These are phyloP conservation scores for Taiwanofungus camphoratus DNA, from an alignment of 1,284 basidiomycete species.

Conservation along the genomic window DNA sequence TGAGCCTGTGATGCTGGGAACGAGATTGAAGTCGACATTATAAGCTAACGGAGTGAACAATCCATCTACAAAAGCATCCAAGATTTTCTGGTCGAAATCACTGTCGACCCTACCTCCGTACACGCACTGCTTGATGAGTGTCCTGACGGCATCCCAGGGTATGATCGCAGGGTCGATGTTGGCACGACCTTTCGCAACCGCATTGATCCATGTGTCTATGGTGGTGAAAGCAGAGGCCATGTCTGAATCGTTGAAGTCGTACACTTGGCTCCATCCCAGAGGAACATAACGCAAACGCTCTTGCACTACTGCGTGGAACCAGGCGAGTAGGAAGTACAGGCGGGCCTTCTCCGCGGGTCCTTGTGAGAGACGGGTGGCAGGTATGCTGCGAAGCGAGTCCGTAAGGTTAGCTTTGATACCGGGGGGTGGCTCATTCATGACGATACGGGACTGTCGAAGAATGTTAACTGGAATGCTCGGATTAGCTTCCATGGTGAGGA, in stretches of 20 bases:
- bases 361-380: constrained; percentile 61
- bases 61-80: constrained; percentile 88
- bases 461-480: constrained; percentile 92
- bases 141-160: constrained; percentile 89
- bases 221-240: constrained; percentile 89
- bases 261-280: constrained; percentile 91
- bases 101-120: constrained; percentile 93
- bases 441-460: constrained; percentile 86
- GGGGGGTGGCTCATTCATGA: constrained; percentile 97
- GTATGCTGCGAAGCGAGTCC: constrained; percentile 81
- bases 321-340: constrained; percentile 91
- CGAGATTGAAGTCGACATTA: constrained; percentile 87
- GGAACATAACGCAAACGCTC: constrained; percentile 94
- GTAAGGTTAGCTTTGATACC: constrained; percentile 93
- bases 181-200: constrained; percentile 78
- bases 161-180: constrained; percentile 89
- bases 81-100: constrained; percentile 86
- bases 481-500: constrained; percentile 96
- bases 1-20: constrained; percentile 56
- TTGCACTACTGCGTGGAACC: constrained; percentile 97
- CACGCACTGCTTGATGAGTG: constrained; percentile 89
- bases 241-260: constrained; percentile 98
- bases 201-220: constrained; percentile 84
- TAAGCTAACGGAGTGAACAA: constrained; percentile 86
- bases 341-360: constrained; percentile 90